These are phyloP conservation scores for Chaetomiaceae sp. DNA, from an alignment of 2,329 filamentous ascomycete species.

Conservation along the genomic window DNA sequence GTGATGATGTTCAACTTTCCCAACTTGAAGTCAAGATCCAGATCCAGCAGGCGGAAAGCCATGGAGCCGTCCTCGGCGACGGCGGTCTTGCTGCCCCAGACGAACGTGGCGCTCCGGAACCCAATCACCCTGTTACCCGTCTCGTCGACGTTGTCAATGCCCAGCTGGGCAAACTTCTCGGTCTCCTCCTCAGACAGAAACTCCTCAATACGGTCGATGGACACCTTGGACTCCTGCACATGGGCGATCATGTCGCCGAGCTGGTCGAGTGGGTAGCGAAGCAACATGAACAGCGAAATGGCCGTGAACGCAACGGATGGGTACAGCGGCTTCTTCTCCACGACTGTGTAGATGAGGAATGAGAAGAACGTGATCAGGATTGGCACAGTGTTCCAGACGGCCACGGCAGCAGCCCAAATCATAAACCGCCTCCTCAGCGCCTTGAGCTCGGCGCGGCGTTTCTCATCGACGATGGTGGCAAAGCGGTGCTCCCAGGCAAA, in stretches of 20 bases:
- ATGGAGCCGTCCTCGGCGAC: conserved; percentile 59
- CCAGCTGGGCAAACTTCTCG: conserved; percentile 85
- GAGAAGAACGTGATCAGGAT: conserved; percentile 94
- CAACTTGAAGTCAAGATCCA: conserved; percentile 76
- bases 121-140: conserved; percentile 71
- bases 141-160: conserved; percentile 61
- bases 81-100: conserved; percentile 72
- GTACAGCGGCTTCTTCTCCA: conserved; percentile 83
- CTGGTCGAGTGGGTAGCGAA: conserved; percentile 89
- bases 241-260: conserved; percentile 98
- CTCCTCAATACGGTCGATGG: conserved; percentile 91
- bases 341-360: conserved; percentile 84
- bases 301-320: conserved; percentile 95
- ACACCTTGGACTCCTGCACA: conserved; percentile 95
- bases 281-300: conserved; percentile 88
- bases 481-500: conserved; percentile 98
- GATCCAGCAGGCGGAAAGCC: conserved; percentile 74
- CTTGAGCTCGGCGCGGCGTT: conserved; percentile 70
- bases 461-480: conserved; percentile 78
- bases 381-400: conserved; percentile 93
- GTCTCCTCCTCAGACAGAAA: conserved; percentile 93
- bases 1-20: conserved; percentile 89
- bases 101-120: conserved; percentile 76
- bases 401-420: conserved; percentile 85
- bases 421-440: conserved; percentile 78